Evolutionary conservation across 1,284 basidiomycete species (phyloP).

Genomic region (Ustilago xerochloae): DNA sequence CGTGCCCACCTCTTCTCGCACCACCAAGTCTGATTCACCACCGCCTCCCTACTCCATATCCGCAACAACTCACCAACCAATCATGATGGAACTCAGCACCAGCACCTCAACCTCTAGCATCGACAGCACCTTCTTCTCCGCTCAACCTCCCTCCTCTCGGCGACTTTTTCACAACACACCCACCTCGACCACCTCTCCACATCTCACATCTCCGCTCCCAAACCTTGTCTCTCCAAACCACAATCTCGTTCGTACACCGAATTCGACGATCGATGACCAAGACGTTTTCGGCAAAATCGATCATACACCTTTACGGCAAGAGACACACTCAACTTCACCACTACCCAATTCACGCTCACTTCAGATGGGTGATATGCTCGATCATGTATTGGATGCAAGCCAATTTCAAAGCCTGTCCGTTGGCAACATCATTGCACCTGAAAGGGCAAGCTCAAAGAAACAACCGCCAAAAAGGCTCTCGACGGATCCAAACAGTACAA

Average conservation of each 20-base stretch:
- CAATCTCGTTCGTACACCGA: too few species aligned
- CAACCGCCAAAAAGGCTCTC: constrained; percentile 24
- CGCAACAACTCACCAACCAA: constrained; percentile 8
- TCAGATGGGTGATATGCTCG: constrained; percentile 42
- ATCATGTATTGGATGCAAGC: constrained; percentile 25
- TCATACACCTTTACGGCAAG: constrained; percentile 37
- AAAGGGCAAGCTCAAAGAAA: constrained; percentile 36
- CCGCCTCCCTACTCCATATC: background rate
- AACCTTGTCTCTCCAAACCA: constrained; percentile 25
- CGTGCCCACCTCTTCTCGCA: constrained; percentile 8
- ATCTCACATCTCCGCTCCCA: background rate
- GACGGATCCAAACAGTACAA: constrained; percentile 24
- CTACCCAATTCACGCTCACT: constrained; percentile 40
- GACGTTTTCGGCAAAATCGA: constrained; percentile 48
- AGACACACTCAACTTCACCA: constrained; percentile 42
- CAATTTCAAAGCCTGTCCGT: constrained; percentile 31
- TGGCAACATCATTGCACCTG: constrained; percentile 46
- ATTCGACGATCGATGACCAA: constrained; percentile 2
- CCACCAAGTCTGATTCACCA: constrained; percentile 7
- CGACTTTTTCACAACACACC: constrained; percentile 39
- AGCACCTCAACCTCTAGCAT: constrained; percentile 32
- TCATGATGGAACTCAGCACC: constrained; percentile 22
- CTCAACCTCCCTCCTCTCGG: constrained; percentile 27
- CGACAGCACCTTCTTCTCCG: constrained; percentile 19
- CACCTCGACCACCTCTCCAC: constrained; percentile 11